Base-by-base conservation (phyloP, 2,329 filamentous ascomycete genomes). In the Chrysoporthe puriensis region DNA sequence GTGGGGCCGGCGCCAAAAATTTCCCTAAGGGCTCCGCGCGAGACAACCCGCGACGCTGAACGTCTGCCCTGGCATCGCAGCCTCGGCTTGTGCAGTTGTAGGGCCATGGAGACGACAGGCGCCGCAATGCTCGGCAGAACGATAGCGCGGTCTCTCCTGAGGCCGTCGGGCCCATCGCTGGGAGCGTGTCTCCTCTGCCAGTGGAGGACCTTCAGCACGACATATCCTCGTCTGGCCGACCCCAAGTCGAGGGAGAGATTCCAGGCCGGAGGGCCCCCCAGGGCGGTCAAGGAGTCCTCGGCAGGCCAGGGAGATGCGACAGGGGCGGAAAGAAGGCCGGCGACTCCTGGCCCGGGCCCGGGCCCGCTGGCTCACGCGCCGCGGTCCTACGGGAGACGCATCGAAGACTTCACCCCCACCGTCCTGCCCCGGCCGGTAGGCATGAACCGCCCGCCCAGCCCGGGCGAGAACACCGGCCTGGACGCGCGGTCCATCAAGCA, bases 391-490 rank as follows among this genome's bases (percentile, higher is more conserved):
- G 88, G 88, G 73, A 85, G 84, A 76, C 81, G 82, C 18, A 73
- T 84, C 40, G 79, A 84, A 2, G 76, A 82, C 42, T 91, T 90
- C 74, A 86, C 82, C 11, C 88, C 88, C 5, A 85, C 83, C 73
- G 85, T 84, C 21, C 80, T 91, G 54, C 79, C 83, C 50, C 88
- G 93, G 48, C 95, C 96, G 16, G 95, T 99, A 72, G 96, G 96
- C 70, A 88, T 97, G 79, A 83, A 85, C 13, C 80, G 87, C 48
- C 91, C 94, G 2, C 96, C 96, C 0, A 80, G 84, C 67, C 80
- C 87, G 14, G 93, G 93, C 69, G 90, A 98, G 77, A 97, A 98
- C 79, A 90, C 89, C 1, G 94, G 94, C 64, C 78, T 91, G 70
- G 92, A 96, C 74, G 75, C 73, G 21, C 88, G 94, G 52, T 85